Percentiles rank a stretch among this genome's conserved stretches.
Conservation (phyloP, 225 moss, liverwort and hornwort species). For the Bryum argenteum region DNA sequence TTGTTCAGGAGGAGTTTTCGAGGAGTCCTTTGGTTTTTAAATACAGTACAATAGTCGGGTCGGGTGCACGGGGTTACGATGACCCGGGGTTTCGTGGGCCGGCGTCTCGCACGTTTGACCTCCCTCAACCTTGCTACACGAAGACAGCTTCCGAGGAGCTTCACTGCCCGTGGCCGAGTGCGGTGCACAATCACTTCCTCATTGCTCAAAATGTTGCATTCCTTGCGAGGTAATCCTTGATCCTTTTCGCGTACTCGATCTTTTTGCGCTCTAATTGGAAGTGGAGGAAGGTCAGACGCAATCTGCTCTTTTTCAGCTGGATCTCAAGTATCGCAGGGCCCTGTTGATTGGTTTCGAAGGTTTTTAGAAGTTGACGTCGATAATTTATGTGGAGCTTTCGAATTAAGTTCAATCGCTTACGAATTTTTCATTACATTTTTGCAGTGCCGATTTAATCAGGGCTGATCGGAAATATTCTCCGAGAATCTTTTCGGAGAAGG, state of each 20-base stretch:
- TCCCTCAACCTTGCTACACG: not conserved
- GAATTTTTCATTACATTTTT: not conserved
- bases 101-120: not conserved
- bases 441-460: slow-evolving; percentile 5
- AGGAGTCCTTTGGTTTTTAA: too few species aligned
- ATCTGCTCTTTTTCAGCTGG: not conserved
- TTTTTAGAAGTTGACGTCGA: not conserved
- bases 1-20: too few species aligned
- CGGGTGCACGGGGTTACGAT: not conserved
- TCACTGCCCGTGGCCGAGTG: not conserved
- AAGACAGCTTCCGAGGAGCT: too few species aligned
- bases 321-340: not conserved
- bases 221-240: not conserved
- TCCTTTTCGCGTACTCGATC: not conserved
- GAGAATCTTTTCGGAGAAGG: not conserved
- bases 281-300: not conserved
- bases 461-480: slow-evolving; percentile 3
- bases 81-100: slow-evolving; percentile 16
- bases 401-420: not conserved
- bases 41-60: too few species aligned
- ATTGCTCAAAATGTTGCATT: not conserved
- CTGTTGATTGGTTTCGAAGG: not conserved
- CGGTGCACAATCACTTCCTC: not conserved
- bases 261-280: not conserved
- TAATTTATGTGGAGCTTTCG: not conserved